Evolutionary conservation across 2,329 filamentous ascomycete species (phyloP), one percentile per base, ranked within the genome.

Genomic region (Akanthomyces muscarius): DNA sequence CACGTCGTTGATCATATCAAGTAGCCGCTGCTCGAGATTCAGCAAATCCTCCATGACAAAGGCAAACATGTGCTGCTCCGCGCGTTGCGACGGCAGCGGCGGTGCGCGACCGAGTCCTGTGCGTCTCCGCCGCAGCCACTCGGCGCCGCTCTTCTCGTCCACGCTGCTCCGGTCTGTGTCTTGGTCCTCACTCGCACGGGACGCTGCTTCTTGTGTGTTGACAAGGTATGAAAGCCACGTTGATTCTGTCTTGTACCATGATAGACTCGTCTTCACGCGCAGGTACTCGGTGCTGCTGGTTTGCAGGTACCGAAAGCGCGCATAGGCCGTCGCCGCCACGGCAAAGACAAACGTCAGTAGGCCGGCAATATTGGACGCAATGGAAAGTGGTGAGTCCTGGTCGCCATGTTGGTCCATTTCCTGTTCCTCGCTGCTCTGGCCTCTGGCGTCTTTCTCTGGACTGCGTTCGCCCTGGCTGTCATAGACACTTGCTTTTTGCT

Each of bases 201-300:
- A 23, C 13, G 11, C 16, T 33, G 30, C 66, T 18, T 69, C 68
- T 53, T 72, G 68, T 23, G 71, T 72, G 21, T 69, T 69, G 38
- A 80, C 69, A 0, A 81, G 75, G 59, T 80, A 76, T 3, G 74
- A 69, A 16, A 82, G 74, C 76, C 77, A 82, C 6, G 73, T 71
- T 3, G 76, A 78, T 69, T 81, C 79, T 0, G 78, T 81, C 68
- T 81, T 82, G 69, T 77, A 82, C 78, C 79, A 81, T 8, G 73
- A 77, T 7, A 81, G 71, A 4, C 75, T 77, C 2, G 76, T 74
- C 65, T 82, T 81, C 62, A 81, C 77, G 42, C 75, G 75, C 64
- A 81, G 78, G 62, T 80, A 81, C 68, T 82, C 80, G 11, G 73
- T 72, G 63, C 80, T 75, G 59, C 78, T 79, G 65, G 79, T 79